Base-by-base conservation (phyloP, 306 rosid genomes). In the Quercus gilva region DNA sequence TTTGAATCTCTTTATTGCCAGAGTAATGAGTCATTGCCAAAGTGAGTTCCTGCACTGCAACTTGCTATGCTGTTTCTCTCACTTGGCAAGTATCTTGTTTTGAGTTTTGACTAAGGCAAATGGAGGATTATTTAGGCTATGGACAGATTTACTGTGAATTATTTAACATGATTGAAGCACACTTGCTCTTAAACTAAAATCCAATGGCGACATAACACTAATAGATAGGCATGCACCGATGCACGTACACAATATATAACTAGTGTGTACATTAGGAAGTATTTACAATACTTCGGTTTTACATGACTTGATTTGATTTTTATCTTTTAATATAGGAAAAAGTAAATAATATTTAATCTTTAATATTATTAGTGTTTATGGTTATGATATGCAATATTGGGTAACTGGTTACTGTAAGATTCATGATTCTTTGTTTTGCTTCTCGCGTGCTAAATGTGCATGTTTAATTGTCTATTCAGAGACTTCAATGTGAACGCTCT, bases 1-100 rank as follows among this genome's bases (percentile, higher is more conserved):
- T 92, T 91, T 28, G 97, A 91, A 84, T 82, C 89, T 77, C 94
- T 94, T 45, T 92, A 92, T 78, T 91, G 94, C 84, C 88, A 76
- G 80, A 28, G 85, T 78, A 80, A 37, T 57, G 78, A 83, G 73
- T 78, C 78, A 31, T 51, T 71, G 37, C 81, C 63, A 28, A 26
- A 5, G 96, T 88, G 85, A 86, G 91, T 84, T 61, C 8, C 0
- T 15, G 14, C 49, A 23, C 0, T 51, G 18, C 71, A 6, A 12
- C 13, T 60, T 63, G 4, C 28, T 64, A 41, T 21, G 45, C 19
- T 65, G 23, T 17, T 65, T 31, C 26, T 72, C 53, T 13, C 14
- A 45, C 33, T 29, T 15, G 52, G 17, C 43, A 18, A 35, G 1
- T 55, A 52, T 74, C 6, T 55, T n/a, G 35, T 4, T 4, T 31